These are phyloP conservation scores for Brassica juncea DNA, from an alignment of 345 rosid genomes.

Conservation along the genomic window DNA sequence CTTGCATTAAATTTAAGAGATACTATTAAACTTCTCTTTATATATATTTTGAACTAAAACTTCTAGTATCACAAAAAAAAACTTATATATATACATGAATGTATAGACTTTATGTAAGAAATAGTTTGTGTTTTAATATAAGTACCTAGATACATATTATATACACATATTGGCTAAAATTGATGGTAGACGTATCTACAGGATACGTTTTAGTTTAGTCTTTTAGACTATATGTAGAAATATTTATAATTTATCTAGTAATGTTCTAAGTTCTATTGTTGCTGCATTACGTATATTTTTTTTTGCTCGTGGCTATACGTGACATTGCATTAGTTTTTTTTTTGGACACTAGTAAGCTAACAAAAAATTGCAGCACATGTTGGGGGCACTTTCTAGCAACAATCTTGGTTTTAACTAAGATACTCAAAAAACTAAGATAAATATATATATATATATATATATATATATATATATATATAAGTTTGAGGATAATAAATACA, in stretches of 20 bases:
- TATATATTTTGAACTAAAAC: too few relatives aligned
- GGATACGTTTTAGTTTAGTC: background rate
- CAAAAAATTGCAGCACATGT: conserved; percentile 43
- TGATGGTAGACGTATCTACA: background rate
- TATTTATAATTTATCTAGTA: background rate
- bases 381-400: conserved; percentile 27
- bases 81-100: background rate
- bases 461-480: background rate
- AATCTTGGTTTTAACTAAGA: background rate
- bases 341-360: conserved; percentile 25
- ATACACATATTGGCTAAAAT: background rate
- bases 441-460: background rate
- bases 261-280: background rate
- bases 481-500: background rate
- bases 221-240: background rate
- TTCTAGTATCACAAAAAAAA: too few relatives aligned
- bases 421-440: too few relatives aligned
- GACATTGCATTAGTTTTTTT: background rate
- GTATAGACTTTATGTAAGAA: too few relatives aligned
- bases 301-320: background rate
- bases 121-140: background rate
- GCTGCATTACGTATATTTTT: background rate
- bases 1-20: background rate
- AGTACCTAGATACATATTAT: background rate
- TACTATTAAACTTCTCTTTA: too few relatives aligned